Percentiles rank a stretch among this genome's conserved stretches.
phyloP scores from a whole-genome alignment of 1,284 basidiomycete genomes.

The Trametes hirsuta region DNA sequence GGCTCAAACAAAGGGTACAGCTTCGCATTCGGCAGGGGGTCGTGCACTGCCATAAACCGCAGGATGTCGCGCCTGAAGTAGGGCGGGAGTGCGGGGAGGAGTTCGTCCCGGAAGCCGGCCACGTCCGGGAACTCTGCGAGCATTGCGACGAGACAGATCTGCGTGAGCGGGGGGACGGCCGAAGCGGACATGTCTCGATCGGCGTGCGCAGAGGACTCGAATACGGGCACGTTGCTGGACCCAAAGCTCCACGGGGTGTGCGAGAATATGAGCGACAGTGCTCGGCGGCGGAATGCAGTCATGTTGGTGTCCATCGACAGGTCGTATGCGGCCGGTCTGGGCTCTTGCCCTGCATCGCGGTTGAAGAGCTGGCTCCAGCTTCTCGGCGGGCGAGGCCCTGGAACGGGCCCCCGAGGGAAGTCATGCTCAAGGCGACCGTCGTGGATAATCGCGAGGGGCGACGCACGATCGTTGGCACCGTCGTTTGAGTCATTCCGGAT shows the following conservation, averaged over 20 bases:
- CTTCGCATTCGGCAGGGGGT: conserved; percentile 51
- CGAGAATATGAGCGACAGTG: conserved; percentile 54
- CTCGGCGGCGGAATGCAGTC: conserved; percentile 51
- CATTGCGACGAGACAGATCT: conserved; percentile 45
- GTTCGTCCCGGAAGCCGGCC: conserved; percentile 39
- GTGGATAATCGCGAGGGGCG: conserved; percentile 23
- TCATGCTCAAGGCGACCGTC: conserved; percentile 31
- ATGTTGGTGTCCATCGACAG: conserved; percentile 28
- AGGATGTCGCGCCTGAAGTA: conserved; percentile 61
- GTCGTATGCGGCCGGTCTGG: neutral
- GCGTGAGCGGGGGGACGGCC: conserved; percentile 48
- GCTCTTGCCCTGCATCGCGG: conserved; percentile 9
- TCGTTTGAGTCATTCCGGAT: neutral
- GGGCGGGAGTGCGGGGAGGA: conserved; percentile 53
- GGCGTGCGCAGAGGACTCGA: conserved; percentile 6
- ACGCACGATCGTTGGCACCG: conserved; percentile 6
- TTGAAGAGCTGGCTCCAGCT: conserved; percentile 32
- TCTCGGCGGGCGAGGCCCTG: conserved; percentile 29
- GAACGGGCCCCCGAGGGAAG: conserved; percentile 32
- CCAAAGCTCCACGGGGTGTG: conserved; percentile 31
- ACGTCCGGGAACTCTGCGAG: conserved; percentile 28
- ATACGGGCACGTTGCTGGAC: conserved; percentile 16
- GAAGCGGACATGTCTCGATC: neutral
- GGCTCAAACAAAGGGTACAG: conserved; percentile 52
- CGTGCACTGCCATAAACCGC: conserved; percentile 56